Conservation (phyloP, 768 basidiomycete genomes). For the Pleurotus ostreatus region DNA sequence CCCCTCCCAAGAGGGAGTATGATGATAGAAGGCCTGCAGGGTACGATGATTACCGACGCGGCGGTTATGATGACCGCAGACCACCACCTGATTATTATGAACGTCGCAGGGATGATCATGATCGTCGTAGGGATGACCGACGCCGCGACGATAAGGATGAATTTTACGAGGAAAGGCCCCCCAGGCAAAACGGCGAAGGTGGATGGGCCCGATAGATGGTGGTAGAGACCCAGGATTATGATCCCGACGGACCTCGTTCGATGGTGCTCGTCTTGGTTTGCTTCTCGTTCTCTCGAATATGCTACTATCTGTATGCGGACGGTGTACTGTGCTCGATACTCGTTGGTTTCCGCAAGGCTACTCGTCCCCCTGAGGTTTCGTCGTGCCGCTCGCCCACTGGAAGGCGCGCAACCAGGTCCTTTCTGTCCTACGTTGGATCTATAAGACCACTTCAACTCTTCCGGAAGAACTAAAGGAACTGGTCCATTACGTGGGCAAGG, state of each 20-base stretch:
- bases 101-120: slow-evolving; percentile 76
- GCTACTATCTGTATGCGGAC: slow-evolving; percentile 54
- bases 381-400: neutral
- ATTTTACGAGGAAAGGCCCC: slow-evolving; percentile 69
- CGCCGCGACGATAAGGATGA: slow-evolving; percentile 85
- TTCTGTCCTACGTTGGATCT: neutral
- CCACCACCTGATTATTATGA: slow-evolving; percentile 84
- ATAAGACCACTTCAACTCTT: neutral
- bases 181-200: slow-evolving; percentile 78
- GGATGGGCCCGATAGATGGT: slow-evolving; percentile 68
- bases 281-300: slow-evolving; percentile 37
- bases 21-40: slow-evolving; percentile 88
- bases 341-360: slow-evolving; percentile 22
- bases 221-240: slow-evolving; percentile 21
- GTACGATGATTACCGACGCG: slow-evolving; percentile 88
- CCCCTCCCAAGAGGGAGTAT: slow-evolving; percentile 73
- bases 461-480: neutral
- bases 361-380: slow-evolving; percentile 2
- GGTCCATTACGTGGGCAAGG: neutral
- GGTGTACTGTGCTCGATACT: slow-evolving; percentile 50
- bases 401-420: neutral
- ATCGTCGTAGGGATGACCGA: slow-evolving; percentile 69
- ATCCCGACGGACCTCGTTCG: slow-evolving; percentile 8
- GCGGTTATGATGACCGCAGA: slow-evolving; percentile 80
- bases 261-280: slow-evolving; percentile 33